phyloP scores from a whole-genome alignment of 441 rosid genomes.

The Bruguiera hainesii region DNA sequence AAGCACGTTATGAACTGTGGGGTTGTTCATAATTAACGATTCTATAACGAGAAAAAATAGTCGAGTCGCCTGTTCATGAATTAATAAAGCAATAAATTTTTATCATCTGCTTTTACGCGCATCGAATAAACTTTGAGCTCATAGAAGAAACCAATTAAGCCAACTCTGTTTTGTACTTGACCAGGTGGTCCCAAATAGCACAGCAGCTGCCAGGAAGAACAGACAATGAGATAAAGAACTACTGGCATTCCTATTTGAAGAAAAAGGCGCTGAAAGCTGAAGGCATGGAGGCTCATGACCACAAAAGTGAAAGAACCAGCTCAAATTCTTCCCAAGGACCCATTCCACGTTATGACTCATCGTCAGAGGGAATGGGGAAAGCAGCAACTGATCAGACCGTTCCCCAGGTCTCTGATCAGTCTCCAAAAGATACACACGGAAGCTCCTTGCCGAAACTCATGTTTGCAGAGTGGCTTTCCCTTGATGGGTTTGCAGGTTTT shows the following conservation, averaged over 20 bases:
- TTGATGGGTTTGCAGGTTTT: slow-evolving; percentile 28
- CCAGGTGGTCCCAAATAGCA: slow-evolving; percentile 83
- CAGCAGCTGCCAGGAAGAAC: slow-evolving; percentile 77
- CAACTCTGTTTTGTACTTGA: slow-evolving; percentile 2
- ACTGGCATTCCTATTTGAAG: slow-evolving; percentile 87
- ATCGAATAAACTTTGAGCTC: no score
- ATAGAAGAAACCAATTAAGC: not conserved
- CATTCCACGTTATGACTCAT: slow-evolving; percentile 26
- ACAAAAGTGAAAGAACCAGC: slow-evolving; percentile 18
- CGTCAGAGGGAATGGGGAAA: slow-evolving; percentile 23
- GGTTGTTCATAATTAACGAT: no score
- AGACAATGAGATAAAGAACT: slow-evolving; percentile 86
- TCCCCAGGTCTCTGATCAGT: slow-evolving; percentile 21
- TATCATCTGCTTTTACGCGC: no score
- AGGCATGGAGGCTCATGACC: slow-evolving; percentile 23
- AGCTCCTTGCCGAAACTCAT: slow-evolving; percentile 50
- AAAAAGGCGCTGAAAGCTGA: slow-evolving; percentile 43
- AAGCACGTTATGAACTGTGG: no score
- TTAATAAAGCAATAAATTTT: no score
- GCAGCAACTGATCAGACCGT: slow-evolving; percentile 24
- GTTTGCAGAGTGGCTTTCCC: slow-evolving; percentile 76
- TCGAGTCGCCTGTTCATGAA: no score
- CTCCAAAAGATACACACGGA: slow-evolving; percentile 14
- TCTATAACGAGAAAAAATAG: no score
- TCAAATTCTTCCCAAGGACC: slow-evolving; percentile 22